phyloP scores from a whole-genome alignment of 2,329 filamentous ascomycete species.

The Aureobasidium sp. region DNA sequence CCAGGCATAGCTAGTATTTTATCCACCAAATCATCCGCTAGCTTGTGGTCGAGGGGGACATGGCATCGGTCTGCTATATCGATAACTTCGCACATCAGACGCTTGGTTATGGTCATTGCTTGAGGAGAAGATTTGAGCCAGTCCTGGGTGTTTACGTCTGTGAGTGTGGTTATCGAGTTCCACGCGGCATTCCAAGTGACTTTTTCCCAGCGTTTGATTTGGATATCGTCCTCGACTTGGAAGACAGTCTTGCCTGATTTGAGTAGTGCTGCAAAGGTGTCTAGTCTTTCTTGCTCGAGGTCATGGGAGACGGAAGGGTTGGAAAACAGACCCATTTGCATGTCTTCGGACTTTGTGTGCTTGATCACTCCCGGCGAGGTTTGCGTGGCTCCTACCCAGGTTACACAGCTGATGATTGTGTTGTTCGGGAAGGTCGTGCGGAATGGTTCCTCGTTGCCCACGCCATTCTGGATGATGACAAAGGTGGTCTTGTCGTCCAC shows the following conservation, averaged over 20 bases:
- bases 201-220: conserved; percentile 54
- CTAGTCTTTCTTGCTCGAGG: conserved; percentile 34
- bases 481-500: conserved; percentile 44
- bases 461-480: conserved; percentile 58
- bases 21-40: conserved; percentile 34
- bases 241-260: conserved; percentile 39
- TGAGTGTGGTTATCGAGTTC: conserved; percentile 49
- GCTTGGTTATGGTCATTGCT: conserved; percentile 33
- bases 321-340: conserved; percentile 49
- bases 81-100: conserved; percentile 40
- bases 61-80: conserved; percentile 34
- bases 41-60: conserved; percentile 31
- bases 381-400: conserved; percentile 50
- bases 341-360: conserved; percentile 48
- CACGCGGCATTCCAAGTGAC: conserved; percentile 55
- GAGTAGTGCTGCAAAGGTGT: conserved; percentile 39
- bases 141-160: conserved; percentile 35
- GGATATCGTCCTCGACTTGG: conserved; percentile 47
- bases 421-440: conserved; percentile 41
- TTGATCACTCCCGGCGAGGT: conserved; percentile 42
- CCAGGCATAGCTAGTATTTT: conserved; percentile 35
- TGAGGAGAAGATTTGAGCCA: conserved; percentile 37
- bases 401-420: conserved; percentile 51
- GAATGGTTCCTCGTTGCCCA: conserved; percentile 54
- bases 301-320: conserved; percentile 28